These are phyloP conservation scores for Alloteropsis semialata DNA, from an alignment of 176 grass and related monocot genomes.

Conservation along the genomic window DNA sequence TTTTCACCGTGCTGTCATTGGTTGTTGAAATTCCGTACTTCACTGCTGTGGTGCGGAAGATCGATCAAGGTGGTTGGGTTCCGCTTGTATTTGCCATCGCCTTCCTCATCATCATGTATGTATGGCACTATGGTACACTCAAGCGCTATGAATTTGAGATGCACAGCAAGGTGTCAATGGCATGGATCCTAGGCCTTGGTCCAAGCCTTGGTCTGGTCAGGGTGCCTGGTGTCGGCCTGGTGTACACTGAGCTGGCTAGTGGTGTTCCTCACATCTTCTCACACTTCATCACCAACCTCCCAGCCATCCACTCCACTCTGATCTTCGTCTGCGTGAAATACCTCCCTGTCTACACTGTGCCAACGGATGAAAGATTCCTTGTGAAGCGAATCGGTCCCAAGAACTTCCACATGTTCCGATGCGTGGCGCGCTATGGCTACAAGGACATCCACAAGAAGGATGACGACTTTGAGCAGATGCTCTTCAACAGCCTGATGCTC, in stretches of 20 bases:
- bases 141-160: constrained; percentile 79
- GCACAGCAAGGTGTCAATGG: constrained; percentile 90
- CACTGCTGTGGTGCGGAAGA: constrained; percentile 51
- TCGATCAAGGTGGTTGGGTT: constrained; percentile 81
- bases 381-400: constrained; percentile 65
- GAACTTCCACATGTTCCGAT: constrained; percentile 77
- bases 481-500: constrained; percentile 50
- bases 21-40: constrained; percentile 62
- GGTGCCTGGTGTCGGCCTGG: constrained; percentile 77
- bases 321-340: constrained; percentile 84
- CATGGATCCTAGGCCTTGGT: constrained; percentile 75
- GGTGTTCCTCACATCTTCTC: constrained; percentile 88
- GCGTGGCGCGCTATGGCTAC: constrained; percentile 75
- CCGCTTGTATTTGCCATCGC: constrained; percentile 46
- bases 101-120: constrained; percentile 73
- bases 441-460: constrained; percentile 81
- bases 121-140: constrained; percentile 76
- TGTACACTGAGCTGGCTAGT: constrained; percentile 66
- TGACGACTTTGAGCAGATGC: constrained; percentile 70
- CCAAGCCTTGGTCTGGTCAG: constrained; percentile 77
- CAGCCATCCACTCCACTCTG: constrained; percentile 73
- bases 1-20: constrained; percentile 52
- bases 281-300: constrained; percentile 90
- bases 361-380: constrained; percentile 54
- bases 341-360: constrained; percentile 71